These are phyloP conservation scores for Flaveria trinervia DNA, from an alignment of 129 eudicot genomes.

Conservation along the genomic window DNA sequence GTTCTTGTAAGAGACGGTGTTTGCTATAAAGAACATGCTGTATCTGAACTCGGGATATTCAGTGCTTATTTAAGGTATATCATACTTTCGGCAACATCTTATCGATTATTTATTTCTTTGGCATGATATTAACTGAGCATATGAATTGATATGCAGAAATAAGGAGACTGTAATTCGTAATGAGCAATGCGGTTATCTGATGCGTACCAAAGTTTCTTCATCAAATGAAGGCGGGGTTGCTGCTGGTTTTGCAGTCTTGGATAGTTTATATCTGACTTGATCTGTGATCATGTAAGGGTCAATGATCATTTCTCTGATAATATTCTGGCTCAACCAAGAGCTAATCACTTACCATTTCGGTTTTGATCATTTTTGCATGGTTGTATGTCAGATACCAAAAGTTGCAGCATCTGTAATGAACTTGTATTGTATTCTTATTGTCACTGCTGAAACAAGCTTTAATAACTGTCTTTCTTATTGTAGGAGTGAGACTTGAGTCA, in stretches of 20 bases:
- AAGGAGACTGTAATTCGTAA: constrained; percentile 57
- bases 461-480: background rate
- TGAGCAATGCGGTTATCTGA: constrained; percentile 69
- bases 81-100: background rate
- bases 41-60: constrained; percentile 88
- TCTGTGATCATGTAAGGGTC: constrained; percentile 9
- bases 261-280: constrained; percentile 76
- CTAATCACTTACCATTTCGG: constrained; percentile 15
- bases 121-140: background rate
- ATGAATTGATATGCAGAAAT: constrained; percentile 50
- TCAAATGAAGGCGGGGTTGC: constrained; percentile 98
- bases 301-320: constrained; percentile 2
- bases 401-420: constrained; percentile 24
- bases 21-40: constrained; percentile 70
- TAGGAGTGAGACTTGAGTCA: background rate
- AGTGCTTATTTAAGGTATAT: constrained; percentile 78
- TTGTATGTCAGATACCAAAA: constrained; percentile 1
- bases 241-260: constrained; percentile 95
- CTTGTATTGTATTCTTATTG: constrained; percentile 4
- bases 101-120: background rate
- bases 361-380: constrained; percentile 14
- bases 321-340: constrained; percentile 11
- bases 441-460: background rate
- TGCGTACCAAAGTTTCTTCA: constrained; percentile 95
- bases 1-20: constrained; percentile 71